Conservation (phyloP, 2,329 filamentous ascomycete species). For the Drechmeria coniospora region DNA sequence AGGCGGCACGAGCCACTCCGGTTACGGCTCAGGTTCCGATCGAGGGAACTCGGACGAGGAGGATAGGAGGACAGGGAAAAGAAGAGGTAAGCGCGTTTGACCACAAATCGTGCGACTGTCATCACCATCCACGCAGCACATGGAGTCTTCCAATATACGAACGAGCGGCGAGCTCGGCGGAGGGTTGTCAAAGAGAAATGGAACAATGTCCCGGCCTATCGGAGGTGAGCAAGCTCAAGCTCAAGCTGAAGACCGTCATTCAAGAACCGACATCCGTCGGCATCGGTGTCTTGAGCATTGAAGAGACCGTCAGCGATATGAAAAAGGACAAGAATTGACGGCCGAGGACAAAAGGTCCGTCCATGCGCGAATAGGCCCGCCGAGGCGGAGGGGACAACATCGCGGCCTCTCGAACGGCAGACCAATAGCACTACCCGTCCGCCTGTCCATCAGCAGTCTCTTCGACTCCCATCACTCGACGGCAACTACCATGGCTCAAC, state of each 20-base stretch:
- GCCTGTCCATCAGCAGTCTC: no score
- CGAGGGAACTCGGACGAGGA: constrained; percentile 43
- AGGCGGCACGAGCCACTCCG: constrained; percentile 25
- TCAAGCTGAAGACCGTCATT: constrained; percentile 38
- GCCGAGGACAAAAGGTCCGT: constrained; percentile 34
- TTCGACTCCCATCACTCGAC: no score
- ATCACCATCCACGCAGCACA: constrained; percentile 46
- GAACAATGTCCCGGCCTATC: constrained; percentile 34
- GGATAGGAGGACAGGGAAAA: constrained; percentile 36
- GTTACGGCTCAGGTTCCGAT: constrained; percentile 37
- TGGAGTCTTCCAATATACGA: constrained; percentile 42
- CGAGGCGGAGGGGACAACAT: no score
- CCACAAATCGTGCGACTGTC: constrained; percentile 39
- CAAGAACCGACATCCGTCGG: constrained; percentile 44
- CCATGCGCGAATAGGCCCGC: constrained; percentile 30
- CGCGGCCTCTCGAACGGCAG: no score
- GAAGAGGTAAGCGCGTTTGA: constrained; percentile 49
- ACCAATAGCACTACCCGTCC: no score
- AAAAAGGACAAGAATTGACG: constrained; percentile 34
- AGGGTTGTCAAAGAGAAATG: constrained; percentile 38
- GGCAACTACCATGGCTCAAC: no score
- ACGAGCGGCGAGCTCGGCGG: constrained; percentile 36
- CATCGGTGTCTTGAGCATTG: constrained; percentile 41
- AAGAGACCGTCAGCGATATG: constrained; percentile 38
- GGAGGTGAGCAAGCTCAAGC: constrained; percentile 41